phyloP scores from a whole-genome alignment of 306 rosid species.

The Corylus heterophylla region DNA sequence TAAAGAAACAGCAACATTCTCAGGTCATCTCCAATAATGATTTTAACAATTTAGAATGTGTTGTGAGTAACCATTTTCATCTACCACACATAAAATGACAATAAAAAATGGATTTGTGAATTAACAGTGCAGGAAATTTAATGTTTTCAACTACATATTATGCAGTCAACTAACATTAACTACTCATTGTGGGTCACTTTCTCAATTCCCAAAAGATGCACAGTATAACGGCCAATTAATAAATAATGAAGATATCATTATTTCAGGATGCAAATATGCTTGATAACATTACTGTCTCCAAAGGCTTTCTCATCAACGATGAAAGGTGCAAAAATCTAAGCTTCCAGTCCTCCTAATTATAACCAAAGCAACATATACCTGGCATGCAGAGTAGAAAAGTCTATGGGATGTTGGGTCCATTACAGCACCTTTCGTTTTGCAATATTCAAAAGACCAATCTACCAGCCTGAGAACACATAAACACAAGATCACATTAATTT shows the following conservation, averaged over 20 bases:
- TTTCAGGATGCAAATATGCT: constrained; percentile 3
- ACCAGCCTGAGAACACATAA: constrained; percentile 62
- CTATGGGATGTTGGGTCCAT: constrained; percentile 64
- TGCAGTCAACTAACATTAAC: background rate
- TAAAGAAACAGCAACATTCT: background rate
- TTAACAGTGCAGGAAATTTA: background rate
- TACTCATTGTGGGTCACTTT: background rate
- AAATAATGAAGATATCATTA: background rate
- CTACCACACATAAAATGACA: too few species aligned
- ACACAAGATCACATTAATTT: constrained; percentile 15
- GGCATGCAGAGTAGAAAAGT: constrained; percentile 84
- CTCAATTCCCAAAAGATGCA: background rate
- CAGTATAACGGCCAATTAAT: background rate
- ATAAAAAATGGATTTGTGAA: background rate
- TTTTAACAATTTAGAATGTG: background rate
- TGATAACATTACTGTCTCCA: background rate
- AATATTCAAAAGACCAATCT: constrained; percentile 62
- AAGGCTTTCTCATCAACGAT: too few species aligned
- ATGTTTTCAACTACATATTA: background rate
- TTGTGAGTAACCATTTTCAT: background rate
- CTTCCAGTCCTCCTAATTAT: background rate
- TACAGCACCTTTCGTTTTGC: constrained; percentile 44
- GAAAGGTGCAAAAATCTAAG: background rate
- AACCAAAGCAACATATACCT: constrained; percentile 45
- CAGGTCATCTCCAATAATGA: background rate